Conservation (phyloP, 495 filamentous ascomycete genomes). For the Trichoderma gamsii region DNA sequence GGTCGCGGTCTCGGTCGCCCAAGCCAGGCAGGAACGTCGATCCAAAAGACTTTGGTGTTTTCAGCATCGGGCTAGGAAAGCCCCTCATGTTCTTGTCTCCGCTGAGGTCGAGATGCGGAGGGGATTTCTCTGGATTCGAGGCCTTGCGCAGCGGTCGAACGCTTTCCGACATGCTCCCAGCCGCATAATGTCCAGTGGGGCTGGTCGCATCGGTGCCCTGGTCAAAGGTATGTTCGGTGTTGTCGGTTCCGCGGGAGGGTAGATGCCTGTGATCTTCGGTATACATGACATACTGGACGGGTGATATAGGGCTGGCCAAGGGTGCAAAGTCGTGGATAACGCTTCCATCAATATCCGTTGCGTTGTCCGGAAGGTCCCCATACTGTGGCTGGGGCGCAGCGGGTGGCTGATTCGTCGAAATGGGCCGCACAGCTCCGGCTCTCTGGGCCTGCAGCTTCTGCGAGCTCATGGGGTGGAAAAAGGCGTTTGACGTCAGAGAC, state of each 20-base stretch:
- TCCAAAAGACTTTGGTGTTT: constrained; percentile 67
- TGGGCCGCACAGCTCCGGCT: constrained; percentile 42
- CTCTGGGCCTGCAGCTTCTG: constrained; percentile 90
- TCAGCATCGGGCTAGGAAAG: constrained; percentile 49
- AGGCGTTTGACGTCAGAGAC: constrained; percentile 78
- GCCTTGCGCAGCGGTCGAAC: constrained; percentile 54
- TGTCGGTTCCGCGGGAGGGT: constrained; percentile 72
- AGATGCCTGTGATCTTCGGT: constrained; percentile 28
- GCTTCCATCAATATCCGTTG: constrained; percentile 30
- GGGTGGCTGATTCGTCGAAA: constrained; percentile 27
- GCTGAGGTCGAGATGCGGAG: constrained; percentile 50
- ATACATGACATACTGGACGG: constrained; percentile 47
- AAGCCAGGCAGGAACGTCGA: constrained; percentile 52
- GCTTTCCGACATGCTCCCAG: constrained; percentile 66
- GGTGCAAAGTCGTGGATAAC: constrained; percentile 17
- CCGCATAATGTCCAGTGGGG: constrained; percentile 58
- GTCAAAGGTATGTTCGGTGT: constrained; percentile 57
- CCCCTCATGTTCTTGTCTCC: constrained; percentile 44
- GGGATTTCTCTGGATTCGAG: constrained; percentile 36
- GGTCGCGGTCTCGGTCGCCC: constrained; percentile 21
- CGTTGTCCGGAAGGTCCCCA: constrained; percentile 26
- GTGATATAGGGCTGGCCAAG: constrained; percentile 37
- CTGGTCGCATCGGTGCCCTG: constrained; percentile 68
- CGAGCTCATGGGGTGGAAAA: constrained; percentile 95
- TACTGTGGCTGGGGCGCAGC: constrained; percentile 25